Evolutionary conservation across 352 stramenopile genomes (phyloP), one percentile per base, ranked within the genome.

Genomic region (Globisporangium rhizosaccharum): DNA sequence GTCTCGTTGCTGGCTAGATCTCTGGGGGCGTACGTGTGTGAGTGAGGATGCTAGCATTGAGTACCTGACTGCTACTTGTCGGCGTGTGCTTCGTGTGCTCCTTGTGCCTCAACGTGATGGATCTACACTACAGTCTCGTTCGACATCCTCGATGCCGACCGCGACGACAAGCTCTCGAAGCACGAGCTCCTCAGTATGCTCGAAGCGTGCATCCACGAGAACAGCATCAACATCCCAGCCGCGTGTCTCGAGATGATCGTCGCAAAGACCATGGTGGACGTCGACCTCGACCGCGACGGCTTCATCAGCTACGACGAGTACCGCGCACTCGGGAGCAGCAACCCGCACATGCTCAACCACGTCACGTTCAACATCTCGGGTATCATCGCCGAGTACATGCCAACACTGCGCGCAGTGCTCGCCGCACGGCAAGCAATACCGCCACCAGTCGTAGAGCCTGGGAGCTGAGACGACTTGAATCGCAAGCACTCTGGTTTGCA

Each of bases 291-390:
- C 60, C 66, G 72, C 26, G 79, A 90, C 61, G 76, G 79, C 52
- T 86, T 86, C 62, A 84, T 92, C 54, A 87, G 75, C 70, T 87
- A 85, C 56, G 77, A 90, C 49, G 79, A 89, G 66, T 92, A 87
- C 68, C 62, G 65, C 10, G 63, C 75, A 48, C 70, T 92, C 53
- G 82, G 68, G 6, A 69, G 75, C 42, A 67, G 67, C 52, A 90
- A 85, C 54, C 72, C 85, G 57, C 74, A 87, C 54, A 92, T 88
- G 80, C 71, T 90, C 54, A 87, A 85, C 63, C 83, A 90, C 64
- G 71, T 92, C 46, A 90, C 80, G 37, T 84, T 92, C 72, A 92
- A 90, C 65, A 75, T 92, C 33, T 87, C 80, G 39, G 75, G 62
- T 44, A 79, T 91, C 59, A 84, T 88, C 59, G 67, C 70, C 54